Conservation (phyloP, 768 basidiomycete species). For the Tephrocybe rancida region DNA sequence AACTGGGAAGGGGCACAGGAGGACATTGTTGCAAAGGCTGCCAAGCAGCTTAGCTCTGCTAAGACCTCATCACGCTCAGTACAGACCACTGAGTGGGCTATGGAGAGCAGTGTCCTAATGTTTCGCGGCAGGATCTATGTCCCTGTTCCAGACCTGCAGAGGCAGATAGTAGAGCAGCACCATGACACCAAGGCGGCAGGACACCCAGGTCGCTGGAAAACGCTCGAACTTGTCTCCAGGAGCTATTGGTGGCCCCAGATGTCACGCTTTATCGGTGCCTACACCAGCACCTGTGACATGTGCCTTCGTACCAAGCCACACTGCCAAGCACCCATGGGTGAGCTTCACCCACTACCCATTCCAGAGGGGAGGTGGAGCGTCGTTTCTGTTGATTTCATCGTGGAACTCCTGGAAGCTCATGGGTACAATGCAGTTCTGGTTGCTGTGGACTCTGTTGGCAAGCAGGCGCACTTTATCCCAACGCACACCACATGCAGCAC, state of each 20-base stretch:
- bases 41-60: too few species aligned
- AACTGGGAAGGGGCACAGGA: too few species aligned
- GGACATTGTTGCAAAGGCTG: too few species aligned
- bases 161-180: conserved; percentile 9
- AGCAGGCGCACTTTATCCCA: too few species aligned
- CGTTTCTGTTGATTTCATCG: conserved; percentile 39
- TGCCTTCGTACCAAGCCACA: conserved; percentile 33
- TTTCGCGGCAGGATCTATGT: too few species aligned
- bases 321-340: conserved; percentile 26
- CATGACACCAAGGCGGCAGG: conserved; percentile 24
- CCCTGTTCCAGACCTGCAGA: too few species aligned
- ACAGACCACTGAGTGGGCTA: too few species aligned
- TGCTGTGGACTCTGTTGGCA: conserved; percentile 18
- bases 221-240: conserved; percentile 25
- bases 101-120: too few species aligned
- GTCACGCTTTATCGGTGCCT: conserved; percentile 15
- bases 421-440: conserved; percentile 37
- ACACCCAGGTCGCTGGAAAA: conserved; percentile 35
- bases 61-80: too few species aligned
- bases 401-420: conserved; percentile 28
- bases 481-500: too few species aligned
- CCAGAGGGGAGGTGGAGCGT: conserved; percentile 14
- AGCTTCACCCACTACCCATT: conserved; percentile 20
- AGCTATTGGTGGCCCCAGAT: conserved; percentile 28
- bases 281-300: conserved; percentile 28